Evolutionary conservation across 495 filamentous ascomycete genomes (phyloP).

Genomic region (Astrocystis sublimbata): DNA sequence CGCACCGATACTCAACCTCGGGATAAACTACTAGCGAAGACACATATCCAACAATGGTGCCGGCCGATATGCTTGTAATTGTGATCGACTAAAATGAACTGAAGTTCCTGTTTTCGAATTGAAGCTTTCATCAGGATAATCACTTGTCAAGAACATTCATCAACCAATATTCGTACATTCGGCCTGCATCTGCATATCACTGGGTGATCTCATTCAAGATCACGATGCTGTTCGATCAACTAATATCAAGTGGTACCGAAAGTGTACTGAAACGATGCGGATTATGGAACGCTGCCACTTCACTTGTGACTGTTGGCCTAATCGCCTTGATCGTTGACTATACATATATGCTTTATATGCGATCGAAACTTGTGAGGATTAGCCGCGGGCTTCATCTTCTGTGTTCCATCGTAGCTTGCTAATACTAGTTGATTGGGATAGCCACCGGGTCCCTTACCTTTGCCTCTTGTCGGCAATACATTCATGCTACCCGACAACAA

Average conservation of each 20-base stretch:
- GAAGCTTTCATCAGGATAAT: not conserved
- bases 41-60: not conserved
- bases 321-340: conserved; percentile 47
- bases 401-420: not conserved
- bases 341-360: conserved; percentile 49
- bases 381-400: not conserved
- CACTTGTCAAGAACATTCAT: not conserved
- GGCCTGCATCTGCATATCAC: not conserved
- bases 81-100: not conserved
- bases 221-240: conserved; percentile 27
- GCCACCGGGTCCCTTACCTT: conserved; percentile 59
- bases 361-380: conserved; percentile 41
- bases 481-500: conserved; percentile 59
- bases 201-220: not conserved
- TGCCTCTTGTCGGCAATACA: conserved; percentile 57
- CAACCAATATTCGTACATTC: not conserved
- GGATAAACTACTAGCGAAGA: conserved; percentile 23
- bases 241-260: conserved; percentile 4
- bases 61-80: not conserved
- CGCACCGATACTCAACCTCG: conserved; percentile 23
- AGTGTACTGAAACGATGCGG: conserved; percentile 18
- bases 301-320: conserved; percentile 29
- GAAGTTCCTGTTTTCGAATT: not conserved
- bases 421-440: conserved; percentile 23
- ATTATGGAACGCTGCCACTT: conserved; percentile 22